phyloP scores from a whole-genome alignment of 2,329 filamentous ascomycete species.

The Penicillium frequentans region DNA sequence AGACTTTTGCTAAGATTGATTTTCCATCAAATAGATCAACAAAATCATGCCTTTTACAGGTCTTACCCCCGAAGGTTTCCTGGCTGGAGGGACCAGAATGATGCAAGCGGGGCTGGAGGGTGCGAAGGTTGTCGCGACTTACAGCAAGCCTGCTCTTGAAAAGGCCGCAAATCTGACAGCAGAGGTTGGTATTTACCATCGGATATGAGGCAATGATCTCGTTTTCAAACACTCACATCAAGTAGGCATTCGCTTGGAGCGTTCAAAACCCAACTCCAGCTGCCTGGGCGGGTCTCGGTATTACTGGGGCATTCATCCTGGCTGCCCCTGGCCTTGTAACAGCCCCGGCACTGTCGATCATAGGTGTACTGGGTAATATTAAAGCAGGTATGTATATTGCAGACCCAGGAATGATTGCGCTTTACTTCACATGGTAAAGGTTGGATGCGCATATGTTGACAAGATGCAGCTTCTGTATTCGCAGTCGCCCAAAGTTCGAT shows the following conservation, averaged over 20 bases:
- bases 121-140: neutral
- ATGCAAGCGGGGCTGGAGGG: slow-evolving; percentile 1
- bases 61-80: slow-evolving; percentile 43
- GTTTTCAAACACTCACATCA: neutral
- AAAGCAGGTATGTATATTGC: slow-evolving; percentile 9
- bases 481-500: slow-evolving; percentile 3
- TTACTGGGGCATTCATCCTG: slow-evolving; percentile 1
- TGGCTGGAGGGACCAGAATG: neutral
- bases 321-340: slow-evolving; percentile 7
- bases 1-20: too few species aligned
- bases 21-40: neutral
- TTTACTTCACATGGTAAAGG: neutral
- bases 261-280: slow-evolving; percentile 4
- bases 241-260: slow-evolving; percentile 3
- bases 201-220: neutral
- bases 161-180: neutral
- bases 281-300: neutral
- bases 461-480: neutral
- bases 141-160: slow-evolving; percentile 1
- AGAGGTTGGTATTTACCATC: neutral
- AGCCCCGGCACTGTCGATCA: slow-evolving; percentile 3
- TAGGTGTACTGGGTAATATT: slow-evolving; percentile 4
- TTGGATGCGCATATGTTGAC: neutral
- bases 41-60: neutral
- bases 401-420: neutral